These are phyloP conservation scores for Saturnispora hagleri DNA, from an alignment of 805 yeast species.

Conservation along the genomic window DNA sequence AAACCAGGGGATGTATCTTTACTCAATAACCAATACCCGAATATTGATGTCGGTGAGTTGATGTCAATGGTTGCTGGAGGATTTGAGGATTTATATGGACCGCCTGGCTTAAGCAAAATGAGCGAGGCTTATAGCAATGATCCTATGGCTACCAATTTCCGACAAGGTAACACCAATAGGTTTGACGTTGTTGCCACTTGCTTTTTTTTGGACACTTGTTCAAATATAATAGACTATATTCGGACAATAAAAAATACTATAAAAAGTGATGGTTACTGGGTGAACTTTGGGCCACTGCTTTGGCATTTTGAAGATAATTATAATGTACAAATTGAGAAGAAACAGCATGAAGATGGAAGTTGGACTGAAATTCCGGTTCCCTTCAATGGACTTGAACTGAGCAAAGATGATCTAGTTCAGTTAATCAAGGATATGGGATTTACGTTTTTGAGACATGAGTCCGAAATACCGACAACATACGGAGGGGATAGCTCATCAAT, in stretches of 20 bases:
- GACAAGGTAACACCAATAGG: slow-evolving; percentile 29
- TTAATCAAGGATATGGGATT: slow-evolving; percentile 44
- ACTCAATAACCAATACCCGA: slow-evolving; percentile 28
- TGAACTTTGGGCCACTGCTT: slow-evolving; percentile 58
- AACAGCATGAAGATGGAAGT: slow-evolving; percentile 18
- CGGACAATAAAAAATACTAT: slow-evolving; percentile 39
- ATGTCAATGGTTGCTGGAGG: slow-evolving; percentile 73
- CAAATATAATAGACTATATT: slow-evolving; percentile 49
- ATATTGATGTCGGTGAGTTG: slow-evolving; percentile 36
- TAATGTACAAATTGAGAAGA: slow-evolving; percentile 20
- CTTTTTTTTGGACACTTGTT: slow-evolving; percentile 57
- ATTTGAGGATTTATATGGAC: slow-evolving; percentile 59
- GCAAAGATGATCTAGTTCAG: slow-evolving; percentile 43
- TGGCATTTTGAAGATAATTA: slow-evolving; percentile 63
- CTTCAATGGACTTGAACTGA: slow-evolving; percentile 49
- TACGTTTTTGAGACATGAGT: slow-evolving; percentile 34
- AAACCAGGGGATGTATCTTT: slow-evolving; percentile 33
- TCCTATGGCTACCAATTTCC: slow-evolving; percentile 32
- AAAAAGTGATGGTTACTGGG: slow-evolving; percentile 42
- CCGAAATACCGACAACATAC: slow-evolving; percentile 41
- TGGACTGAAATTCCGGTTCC: slow-evolving; percentile 26
- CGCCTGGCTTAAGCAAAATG: slow-evolving; percentile 27
- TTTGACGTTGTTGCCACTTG: slow-evolving; percentile 45
- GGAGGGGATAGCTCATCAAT: slow-evolving; percentile 41
- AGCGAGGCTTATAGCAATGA: slow-evolving; percentile 32